Base-by-base conservation (phyloP, 768 basidiomycete species). In the Phanerochaete carnosa region DNA sequence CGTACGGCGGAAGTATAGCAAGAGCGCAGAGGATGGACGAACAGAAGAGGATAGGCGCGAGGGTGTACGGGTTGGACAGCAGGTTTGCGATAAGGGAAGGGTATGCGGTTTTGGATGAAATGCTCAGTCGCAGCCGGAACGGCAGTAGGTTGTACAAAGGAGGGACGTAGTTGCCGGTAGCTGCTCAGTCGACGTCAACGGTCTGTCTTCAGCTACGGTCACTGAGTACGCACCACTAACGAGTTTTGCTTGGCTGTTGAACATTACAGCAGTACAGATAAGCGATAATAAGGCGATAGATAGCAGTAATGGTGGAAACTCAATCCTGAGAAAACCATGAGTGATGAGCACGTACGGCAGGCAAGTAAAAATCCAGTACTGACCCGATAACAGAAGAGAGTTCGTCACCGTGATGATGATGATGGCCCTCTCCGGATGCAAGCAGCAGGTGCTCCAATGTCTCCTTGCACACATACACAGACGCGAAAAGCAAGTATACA, bases 401-500 rank as follows among this genome's bases (percentile, higher is more conserved):
- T 59, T 79, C 81, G 62, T 84, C 81, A 11, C 88, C 86, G 39
- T 84, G 80, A 68, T 89, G 88, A 66, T 91, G 90, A 66, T 90
- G 89, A 60, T 85, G 83, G 49, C 79, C 80, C 59, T 81, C 79
- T 19, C 85, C 90, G 7, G 84, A 82, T 50, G 87, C 86, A 45
- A 98, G 79, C 16, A 99, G 72, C 43, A 97, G 73, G 74, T 96
- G 95, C 74, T 99, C 96, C 3, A 98, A 80, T 0, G 95, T 91
- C 79, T 99, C 97, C 70, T 99, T 98, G 68, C 94, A 95, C 19
- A 98, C 90, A 75, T 98, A 99, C 2, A 98, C 89, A 0, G 93
- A 87, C 0, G 94, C 86, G 70, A 98, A 99, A 78, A 96, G 86
- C 58, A 99, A 79, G 73, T 97, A 98, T 13, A 99, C 91, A 11